phyloP scores from a whole-genome alignment of 352 stramenopile species.

The Phytophthora sp. region DNA sequence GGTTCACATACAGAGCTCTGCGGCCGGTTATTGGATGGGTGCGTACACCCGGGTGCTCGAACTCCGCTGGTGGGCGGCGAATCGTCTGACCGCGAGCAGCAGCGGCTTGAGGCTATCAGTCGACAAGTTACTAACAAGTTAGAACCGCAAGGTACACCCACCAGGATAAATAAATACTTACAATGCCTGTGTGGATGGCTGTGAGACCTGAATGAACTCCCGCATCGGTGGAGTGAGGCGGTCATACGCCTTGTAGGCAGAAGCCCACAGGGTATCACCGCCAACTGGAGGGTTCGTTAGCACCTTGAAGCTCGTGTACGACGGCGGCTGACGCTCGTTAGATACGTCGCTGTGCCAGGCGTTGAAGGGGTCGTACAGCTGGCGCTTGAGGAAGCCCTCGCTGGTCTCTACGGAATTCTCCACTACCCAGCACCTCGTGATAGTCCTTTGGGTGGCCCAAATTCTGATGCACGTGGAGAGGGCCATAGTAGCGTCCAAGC shows the following conservation, averaged over 20 bases:
- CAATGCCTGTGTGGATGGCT: constrained; percentile 51
- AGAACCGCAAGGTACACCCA: not conserved
- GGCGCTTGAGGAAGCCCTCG: constrained; percentile 17
- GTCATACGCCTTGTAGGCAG: constrained; percentile 53
- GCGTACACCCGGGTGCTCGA: constrained; percentile 48
- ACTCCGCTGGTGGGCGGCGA: constrained; percentile 39
- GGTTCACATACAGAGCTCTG: constrained; percentile 45
- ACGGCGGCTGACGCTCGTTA: constrained; percentile 41
- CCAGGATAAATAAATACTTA: not conserved
- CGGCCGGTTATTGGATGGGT: constrained; percentile 39
- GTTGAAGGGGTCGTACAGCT: constrained; percentile 37
- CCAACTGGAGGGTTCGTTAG: constrained; percentile 39
- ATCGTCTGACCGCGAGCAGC: constrained; percentile 28
- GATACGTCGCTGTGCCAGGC: constrained; percentile 50
- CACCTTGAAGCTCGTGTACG: constrained; percentile 33
- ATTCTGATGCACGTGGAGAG: constrained; percentile 23
- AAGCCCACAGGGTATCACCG: constrained; percentile 52
- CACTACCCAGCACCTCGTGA: constrained; percentile 12
- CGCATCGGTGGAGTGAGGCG: constrained; percentile 44
- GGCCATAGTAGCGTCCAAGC: constrained; percentile 18
- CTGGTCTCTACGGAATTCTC: constrained; percentile 21
- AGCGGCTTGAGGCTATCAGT: constrained; percentile 22
- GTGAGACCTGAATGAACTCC: constrained; percentile 45
- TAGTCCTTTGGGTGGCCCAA: constrained; percentile 17
- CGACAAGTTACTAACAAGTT: not conserved